These are phyloP conservation scores for Artemisia annua DNA, from an alignment of 129 eudicot species.

Conservation along the genomic window DNA sequence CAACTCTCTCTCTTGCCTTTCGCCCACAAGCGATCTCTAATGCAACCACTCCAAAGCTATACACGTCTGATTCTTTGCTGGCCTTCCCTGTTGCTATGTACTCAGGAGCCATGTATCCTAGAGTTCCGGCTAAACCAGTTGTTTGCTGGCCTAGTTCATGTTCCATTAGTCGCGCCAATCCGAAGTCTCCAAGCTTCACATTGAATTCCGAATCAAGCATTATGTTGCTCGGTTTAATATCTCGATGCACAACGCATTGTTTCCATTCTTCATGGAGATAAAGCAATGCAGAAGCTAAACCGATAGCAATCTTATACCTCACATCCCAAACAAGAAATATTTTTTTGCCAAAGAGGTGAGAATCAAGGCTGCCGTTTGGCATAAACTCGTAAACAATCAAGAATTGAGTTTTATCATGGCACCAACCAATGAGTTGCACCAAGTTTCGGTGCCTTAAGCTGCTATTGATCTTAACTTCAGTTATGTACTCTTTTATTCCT, in stretches of 20 bases:
- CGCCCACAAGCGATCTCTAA: slow-evolving; percentile 50
- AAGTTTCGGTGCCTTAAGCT: no score
- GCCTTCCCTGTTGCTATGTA: slow-evolving; percentile 45
- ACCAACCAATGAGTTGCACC: slow-evolving; percentile 57
- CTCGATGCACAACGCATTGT: neutral
- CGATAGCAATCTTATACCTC: neutral
- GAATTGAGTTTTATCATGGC: slow-evolving; percentile 37
- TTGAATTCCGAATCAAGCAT: neutral
- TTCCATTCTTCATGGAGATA: neutral
- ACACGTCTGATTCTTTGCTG: slow-evolving; percentile 57
- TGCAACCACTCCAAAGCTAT: slow-evolving; percentile 60
- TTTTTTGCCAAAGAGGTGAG: neutral
- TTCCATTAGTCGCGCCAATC: neutral
- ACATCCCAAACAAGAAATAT: neutral
- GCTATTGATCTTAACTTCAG: slow-evolving; percentile 60
- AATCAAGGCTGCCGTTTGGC: slow-evolving; percentile 26
- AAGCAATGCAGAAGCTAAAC: neutral
- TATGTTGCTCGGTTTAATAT: neutral
- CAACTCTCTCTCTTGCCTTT: slow-evolving; percentile 24
- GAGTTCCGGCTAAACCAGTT: neutral
- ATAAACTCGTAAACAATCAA: slow-evolving; percentile 62
- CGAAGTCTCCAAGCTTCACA: neutral
- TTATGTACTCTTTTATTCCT: slow-evolving; percentile 58
- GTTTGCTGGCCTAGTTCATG: neutral
- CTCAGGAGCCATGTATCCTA: slow-evolving; percentile 67